These are phyloP conservation scores for Suillus variegatus DNA, from an alignment of 768 basidiomycete genomes.

Conservation along the genomic window DNA sequence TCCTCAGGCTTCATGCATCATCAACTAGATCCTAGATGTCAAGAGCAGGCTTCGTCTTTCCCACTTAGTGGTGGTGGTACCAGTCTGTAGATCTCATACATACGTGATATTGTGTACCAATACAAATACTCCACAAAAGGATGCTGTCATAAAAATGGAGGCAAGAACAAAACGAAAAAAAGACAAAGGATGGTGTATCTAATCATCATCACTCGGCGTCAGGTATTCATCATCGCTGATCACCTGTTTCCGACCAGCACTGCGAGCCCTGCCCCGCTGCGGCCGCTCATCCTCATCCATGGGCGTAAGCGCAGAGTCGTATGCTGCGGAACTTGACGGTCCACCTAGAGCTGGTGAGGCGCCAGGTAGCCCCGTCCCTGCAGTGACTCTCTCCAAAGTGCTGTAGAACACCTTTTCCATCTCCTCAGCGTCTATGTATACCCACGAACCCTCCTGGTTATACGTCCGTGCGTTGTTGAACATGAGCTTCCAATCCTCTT, in stretches of 20 bases:
- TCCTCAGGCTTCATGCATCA: too few relatives aligned
- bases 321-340: constrained; percentile 39
- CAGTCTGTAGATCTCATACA: too few relatives aligned
- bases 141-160: background rate
- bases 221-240: constrained; percentile 74
- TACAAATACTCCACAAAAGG: constrained; percentile 3
- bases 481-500: constrained; percentile 86
- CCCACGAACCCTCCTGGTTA: constrained; percentile 95
- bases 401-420: constrained; percentile 89
- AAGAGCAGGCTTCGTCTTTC: too few relatives aligned
- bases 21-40: too few relatives aligned
- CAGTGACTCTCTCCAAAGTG: constrained; percentile 63
- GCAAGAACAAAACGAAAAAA: constrained; percentile 1
- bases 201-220: constrained; percentile 77
- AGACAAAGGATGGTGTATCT: constrained; percentile 11
- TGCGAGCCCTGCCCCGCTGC: constrained; percentile 54
- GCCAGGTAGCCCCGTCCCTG: constrained; percentile 74
- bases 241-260: constrained; percentile 68
- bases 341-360: constrained; percentile 45
- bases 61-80: too few relatives aligned
- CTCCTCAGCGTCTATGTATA: constrained; percentile 91
- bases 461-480: constrained; percentile 92
- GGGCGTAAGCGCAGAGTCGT: constrained; percentile 71
- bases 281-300: constrained; percentile 82
- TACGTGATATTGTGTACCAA: background rate